phyloP scores from a whole-genome alignment of 345 rosid species.

The Populus simonii region DNA sequence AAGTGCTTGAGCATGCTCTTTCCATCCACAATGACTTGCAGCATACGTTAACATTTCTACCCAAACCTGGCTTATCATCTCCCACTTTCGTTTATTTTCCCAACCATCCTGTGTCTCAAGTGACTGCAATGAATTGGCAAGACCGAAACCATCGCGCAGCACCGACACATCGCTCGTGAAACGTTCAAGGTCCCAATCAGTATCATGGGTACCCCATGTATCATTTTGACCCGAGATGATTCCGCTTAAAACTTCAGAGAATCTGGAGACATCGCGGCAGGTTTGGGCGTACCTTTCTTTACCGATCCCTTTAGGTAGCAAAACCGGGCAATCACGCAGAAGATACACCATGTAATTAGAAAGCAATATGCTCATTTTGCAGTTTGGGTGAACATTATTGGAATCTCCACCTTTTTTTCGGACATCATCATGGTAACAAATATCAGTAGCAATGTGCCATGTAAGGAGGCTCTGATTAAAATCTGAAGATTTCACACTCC shows the following conservation, averaged over 20 bases:
- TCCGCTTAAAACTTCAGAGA: too few relatives aligned
- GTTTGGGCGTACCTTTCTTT: too few relatives aligned
- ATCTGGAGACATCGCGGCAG: neutral
- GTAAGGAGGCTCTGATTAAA: constrained; percentile 21
- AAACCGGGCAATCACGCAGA: too few relatives aligned
- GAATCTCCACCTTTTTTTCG: too few relatives aligned
- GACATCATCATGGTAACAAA: too few relatives aligned
- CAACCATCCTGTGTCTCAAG: neutral
- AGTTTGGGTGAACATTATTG: too few relatives aligned
- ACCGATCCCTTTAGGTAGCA: too few relatives aligned
- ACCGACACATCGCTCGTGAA: too few relatives aligned
- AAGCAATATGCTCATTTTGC: fast-evolving
- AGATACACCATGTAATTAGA: too few relatives aligned
- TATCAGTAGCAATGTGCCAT: constrained; percentile 14
- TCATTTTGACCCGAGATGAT: too few relatives aligned
- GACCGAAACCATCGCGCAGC: neutral
- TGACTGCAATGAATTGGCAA: neutral
- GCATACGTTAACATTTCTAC: constrained; percentile 6
- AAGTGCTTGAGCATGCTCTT: neutral
- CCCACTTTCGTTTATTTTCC: neutral
- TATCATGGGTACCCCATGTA: too few relatives aligned
- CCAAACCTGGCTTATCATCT: constrained; percentile 2
- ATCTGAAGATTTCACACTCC: constrained; percentile 1
- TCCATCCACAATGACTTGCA: neutral
- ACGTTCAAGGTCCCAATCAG: too few relatives aligned